These are phyloP conservation scores for Inonotus obliquus DNA, from an alignment of 1,284 basidiomycete species.

Conservation along the genomic window DNA sequence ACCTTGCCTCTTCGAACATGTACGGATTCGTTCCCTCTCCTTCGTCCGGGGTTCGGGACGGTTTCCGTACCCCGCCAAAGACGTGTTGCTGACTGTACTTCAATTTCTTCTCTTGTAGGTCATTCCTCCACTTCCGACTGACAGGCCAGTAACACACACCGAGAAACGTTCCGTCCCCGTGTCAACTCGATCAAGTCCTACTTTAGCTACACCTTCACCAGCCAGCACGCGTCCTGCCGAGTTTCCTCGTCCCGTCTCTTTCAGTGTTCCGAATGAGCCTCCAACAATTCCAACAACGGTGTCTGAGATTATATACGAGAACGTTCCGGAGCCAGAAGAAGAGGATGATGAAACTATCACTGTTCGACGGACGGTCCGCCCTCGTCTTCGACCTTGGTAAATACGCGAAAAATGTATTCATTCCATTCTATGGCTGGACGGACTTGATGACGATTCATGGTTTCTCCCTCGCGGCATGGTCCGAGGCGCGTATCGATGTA, in stretches of 20 bases:
- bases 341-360: constrained; percentile 14
- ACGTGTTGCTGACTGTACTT: constrained; percentile 35
- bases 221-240: constrained; percentile 74
- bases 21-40: constrained; percentile 74
- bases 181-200: constrained; percentile 50
- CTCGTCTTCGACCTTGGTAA: constrained; percentile 15
- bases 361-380: constrained; percentile 2
- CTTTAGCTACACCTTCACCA: constrained; percentile 58
- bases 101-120: constrained; percentile 8
- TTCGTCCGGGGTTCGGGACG: constrained; percentile 79
- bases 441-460: neutral
- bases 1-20: constrained; percentile 34
- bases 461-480: neutral
- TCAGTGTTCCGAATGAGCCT: constrained; percentile 46
- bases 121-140: constrained; percentile 25
- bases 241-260: constrained; percentile 61
- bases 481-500: constrained; percentile 1
- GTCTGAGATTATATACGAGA: constrained; percentile 59
- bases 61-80: constrained; percentile 37
- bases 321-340: constrained; percentile 24
- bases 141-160: constrained; percentile 48
- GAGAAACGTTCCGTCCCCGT: constrained; percentile 52
- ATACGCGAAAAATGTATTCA: neutral
- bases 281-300: constrained; percentile 64
- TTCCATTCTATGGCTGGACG: neutral